Evolutionary conservation across 352 stramenopile genomes (phyloP).

Genomic region (Phytophthora sojae): DNA sequence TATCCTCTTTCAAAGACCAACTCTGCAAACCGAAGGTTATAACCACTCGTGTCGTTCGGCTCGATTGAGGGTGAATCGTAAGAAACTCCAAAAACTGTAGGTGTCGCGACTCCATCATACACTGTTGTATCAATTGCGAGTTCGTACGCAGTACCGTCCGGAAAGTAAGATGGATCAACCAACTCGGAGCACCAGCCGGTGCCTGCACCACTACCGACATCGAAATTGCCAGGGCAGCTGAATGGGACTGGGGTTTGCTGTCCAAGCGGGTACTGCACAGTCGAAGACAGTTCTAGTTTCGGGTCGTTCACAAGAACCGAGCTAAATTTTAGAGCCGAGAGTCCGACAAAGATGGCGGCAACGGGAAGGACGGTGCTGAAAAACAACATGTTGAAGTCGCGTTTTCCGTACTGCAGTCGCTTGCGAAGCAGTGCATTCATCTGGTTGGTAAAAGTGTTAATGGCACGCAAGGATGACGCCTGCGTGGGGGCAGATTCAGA

Average conservation of each 20-base stretch:
- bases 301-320: conserved; percentile 60
- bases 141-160: conserved; percentile 34
- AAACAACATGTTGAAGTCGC: conserved; percentile 75
- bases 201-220: conserved; percentile 28
- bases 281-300: conserved; percentile 44
- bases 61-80: conserved; percentile 53
- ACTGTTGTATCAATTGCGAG: conserved; percentile 46
- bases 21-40: conserved; percentile 67
- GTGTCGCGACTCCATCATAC: conserved; percentile 40
- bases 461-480: neutral
- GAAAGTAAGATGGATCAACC: conserved; percentile 21
- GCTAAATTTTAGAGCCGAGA: conserved; percentile 67
- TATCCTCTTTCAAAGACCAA: conserved; percentile 59
- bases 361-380: conserved; percentile 80
- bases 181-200: conserved; percentile 31
- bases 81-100: conserved; percentile 60
- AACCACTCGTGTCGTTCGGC: conserved; percentile 59
- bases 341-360: conserved; percentile 67
- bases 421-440: conserved; percentile 70
- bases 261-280: conserved; percentile 42
- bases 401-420: conserved; percentile 54
- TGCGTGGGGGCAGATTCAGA: neutral
- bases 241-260: conserved; percentile 54
- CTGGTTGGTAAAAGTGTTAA: conserved; percentile 39
- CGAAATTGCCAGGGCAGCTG: conserved; percentile 39